Conservation (phyloP, 179 eudicot species). For the Beta lomatogona region DNA sequence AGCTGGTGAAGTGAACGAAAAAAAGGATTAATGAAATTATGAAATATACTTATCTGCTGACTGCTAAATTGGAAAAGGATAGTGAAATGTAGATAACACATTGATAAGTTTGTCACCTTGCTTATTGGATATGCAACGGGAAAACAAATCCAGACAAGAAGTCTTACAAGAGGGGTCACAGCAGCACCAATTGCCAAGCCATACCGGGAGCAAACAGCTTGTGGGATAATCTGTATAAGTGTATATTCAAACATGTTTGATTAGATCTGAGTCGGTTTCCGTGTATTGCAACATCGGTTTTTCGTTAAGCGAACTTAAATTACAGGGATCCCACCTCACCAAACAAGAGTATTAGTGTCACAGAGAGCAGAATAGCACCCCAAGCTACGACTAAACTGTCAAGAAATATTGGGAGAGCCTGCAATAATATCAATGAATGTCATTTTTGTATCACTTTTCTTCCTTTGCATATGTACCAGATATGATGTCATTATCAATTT, state of each 20-base stretch:
- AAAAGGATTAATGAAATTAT: background rate
- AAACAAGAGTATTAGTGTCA: conserved; percentile 37
- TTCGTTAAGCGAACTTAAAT: background rate
- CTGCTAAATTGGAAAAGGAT: background rate
- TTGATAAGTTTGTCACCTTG: conserved; percentile 31
- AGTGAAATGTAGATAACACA: background rate
- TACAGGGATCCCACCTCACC: conserved; percentile 30
- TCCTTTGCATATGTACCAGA: background rate
- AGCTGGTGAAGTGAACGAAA: conserved; percentile 25
- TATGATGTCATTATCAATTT: background rate
- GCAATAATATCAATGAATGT: background rate
- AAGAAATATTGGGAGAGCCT: conserved; percentile 47
- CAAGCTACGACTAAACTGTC: conserved; percentile 34
- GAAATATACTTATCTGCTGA: background rate
- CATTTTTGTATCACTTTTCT: background rate
- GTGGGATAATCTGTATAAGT: conserved; percentile 41
- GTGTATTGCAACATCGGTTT: background rate
- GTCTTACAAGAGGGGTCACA: conserved; percentile 34
- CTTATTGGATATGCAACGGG: conserved; percentile 44
- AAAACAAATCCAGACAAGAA: conserved; percentile 38
- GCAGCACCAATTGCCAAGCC: conserved; percentile 40
- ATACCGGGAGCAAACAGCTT: conserved; percentile 35
- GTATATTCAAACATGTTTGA: background rate
- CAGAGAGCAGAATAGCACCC: conserved; percentile 36
- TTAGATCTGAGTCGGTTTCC: background rate